Evolutionary conservation across 2,329 filamentous ascomycete genomes (phyloP).

Genomic region (Neurospora crassa): DNA sequence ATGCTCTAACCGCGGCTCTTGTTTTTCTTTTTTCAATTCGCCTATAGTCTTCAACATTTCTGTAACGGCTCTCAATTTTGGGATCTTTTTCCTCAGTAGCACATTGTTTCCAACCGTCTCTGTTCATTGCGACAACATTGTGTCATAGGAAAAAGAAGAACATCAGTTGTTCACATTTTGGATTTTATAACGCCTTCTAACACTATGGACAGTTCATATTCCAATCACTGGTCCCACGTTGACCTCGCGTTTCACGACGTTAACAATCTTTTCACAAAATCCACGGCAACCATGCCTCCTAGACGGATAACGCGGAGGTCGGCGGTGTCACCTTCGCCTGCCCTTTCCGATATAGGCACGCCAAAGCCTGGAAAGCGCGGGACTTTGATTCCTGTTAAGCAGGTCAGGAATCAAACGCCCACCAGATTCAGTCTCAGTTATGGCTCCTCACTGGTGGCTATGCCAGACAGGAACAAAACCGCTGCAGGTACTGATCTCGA

Average conservation of each 20-base stretch:
- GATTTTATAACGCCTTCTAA: neutral
- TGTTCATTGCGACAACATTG: neutral
- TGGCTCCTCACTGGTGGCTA: constrained; percentile 17
- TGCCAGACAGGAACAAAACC: constrained; percentile 11
- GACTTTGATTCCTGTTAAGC: neutral
- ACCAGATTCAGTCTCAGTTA: constrained; percentile 22
- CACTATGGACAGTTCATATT: neutral
- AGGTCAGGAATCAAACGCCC: constrained; percentile 2
- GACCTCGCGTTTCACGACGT: neutral
- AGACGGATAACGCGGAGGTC: constrained; percentile 6
- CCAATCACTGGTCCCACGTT: neutral
- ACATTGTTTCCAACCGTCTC: neutral
- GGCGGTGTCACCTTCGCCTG: constrained; percentile 8
- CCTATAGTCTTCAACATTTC: neutral
- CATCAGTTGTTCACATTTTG: neutral
- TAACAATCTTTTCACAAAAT: neutral
- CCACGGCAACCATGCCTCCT: constrained; percentile 7
- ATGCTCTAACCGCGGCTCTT: neutral
- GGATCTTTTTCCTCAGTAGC: neutral
- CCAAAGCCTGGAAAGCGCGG: neutral
- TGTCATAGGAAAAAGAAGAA: neutral
- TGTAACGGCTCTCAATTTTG: neutral
- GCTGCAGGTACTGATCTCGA: constrained; percentile 2
- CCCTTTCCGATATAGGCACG: neutral
- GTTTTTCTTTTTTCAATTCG: neutral